Evolutionary conservation across 1,139 yeast species (phyloP).

Genomic region (Candida sp.): DNA sequence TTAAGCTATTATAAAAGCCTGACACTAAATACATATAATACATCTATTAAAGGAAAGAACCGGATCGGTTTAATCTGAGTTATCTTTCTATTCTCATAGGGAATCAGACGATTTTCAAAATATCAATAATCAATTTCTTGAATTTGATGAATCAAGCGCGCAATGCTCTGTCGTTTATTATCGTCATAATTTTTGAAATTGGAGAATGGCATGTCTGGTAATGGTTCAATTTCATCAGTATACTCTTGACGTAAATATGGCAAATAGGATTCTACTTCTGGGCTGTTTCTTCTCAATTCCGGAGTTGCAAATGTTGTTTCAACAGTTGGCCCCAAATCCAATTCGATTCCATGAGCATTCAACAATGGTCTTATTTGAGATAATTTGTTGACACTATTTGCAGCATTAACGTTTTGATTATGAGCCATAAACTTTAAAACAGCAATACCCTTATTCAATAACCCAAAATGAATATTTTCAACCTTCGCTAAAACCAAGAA

Average conservation of each 20-base stretch:
- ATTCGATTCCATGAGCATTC: slow-evolving; percentile 5
- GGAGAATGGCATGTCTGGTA: background rate
- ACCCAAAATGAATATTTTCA: slow-evolving; percentile 24
- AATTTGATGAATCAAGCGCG: slow-evolving; percentile 7
- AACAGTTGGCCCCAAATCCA: slow-evolving; percentile 10
- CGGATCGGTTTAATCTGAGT: background rate
- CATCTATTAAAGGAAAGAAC: background rate
- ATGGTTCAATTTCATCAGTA: slow-evolving; percentile 5
- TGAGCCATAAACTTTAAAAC: slow-evolving; percentile 37
- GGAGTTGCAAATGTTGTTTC: slow-evolving; percentile 3
- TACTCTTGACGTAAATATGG: slow-evolving; percentile 8
- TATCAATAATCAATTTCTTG: slow-evolving; percentile 4
- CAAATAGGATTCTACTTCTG: slow-evolving; percentile 4
- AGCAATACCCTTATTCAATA: slow-evolving; percentile 30
- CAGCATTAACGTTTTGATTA: slow-evolving; percentile 42
- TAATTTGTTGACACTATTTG: slow-evolving; percentile 21
- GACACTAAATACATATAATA: background rate
- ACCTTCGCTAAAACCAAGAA: slow-evolving; percentile 37
- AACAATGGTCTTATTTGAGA: slow-evolving; percentile 15
- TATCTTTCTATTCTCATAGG: background rate
- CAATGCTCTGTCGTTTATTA: slow-evolving; percentile 4
- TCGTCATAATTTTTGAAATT: slow-evolving; percentile 3
- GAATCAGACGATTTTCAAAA: background rate
- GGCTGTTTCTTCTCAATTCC: background rate
- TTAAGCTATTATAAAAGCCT: background rate